Evolutionary conservation across 441 rosid genomes (phyloP), one percentile per base, ranked within the genome.

Genomic region (Syzygium malaccense): DNA sequence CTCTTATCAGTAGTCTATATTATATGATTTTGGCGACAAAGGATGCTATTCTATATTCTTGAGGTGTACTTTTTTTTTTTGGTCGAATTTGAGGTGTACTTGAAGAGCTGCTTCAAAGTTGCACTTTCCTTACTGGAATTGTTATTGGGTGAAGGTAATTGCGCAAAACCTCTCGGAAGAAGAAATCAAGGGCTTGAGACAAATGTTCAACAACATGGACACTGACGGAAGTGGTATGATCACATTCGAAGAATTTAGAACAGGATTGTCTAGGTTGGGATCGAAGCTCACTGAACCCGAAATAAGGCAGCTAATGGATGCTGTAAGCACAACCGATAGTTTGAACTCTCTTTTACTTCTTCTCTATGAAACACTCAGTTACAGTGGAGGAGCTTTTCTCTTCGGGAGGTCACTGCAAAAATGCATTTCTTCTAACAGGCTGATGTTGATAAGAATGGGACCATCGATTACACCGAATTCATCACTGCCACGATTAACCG

Each of bases 151-250:
- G 68, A 90, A 97, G 99, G 96, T 95, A 25, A 96, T 96, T 66
- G 99, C 99, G 26, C 94, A 95, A 89, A 96, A 88, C 91, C 92
- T 97, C 53, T 93, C 97, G 5, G 95, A 92, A 88, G 99, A 97
- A 88, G 99, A 96, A 89, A 95, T 94, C 88, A 95, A 93, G 91
- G 99, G 99, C 87, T 90, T 97, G 91, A 93, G 78, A 88, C 96
- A 96, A 85, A 95, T 91, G 99, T 97, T 97, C 92, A 94, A 93
- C 91, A 96, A 96, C 95, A 96, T 97, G 87, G 99, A 96, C 93
- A 97, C 96, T 0, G 99, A 97, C 87, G 85, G 92, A 55, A 96
- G 98, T 90, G 99, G 98, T 6, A 92, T 96, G 13, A 96, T 97
- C 75, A 97, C 99, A 55, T 94, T 87, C 14, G 97, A 96, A 41